These are phyloP conservation scores for Herpetospermum pedunculosum DNA, from an alignment of 306 rosid species.

Conservation along the genomic window DNA sequence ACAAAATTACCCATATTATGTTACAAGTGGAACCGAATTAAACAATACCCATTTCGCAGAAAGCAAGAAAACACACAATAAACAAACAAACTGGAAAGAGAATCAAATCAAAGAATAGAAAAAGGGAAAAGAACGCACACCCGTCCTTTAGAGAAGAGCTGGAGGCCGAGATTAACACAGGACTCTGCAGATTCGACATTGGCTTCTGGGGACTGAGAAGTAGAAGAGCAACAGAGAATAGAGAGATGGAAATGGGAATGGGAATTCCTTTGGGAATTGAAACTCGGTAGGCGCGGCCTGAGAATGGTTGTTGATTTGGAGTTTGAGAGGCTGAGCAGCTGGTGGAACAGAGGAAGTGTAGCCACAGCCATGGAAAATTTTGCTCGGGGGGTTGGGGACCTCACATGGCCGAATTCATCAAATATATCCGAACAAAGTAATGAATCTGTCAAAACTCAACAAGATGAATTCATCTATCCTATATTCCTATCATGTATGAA, in stretches of 20 bases:
- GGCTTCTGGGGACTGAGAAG: slow-evolving; percentile 63
- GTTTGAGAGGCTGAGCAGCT: slow-evolving; percentile 36
- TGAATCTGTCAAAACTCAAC: background rate
- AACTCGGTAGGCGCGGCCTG: slow-evolving; percentile 23
- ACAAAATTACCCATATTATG: background rate
- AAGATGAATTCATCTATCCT: too few species aligned
- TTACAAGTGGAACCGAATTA: background rate
- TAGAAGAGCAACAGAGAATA: slow-evolving; percentile 38
- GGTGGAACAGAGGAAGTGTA: slow-evolving; percentile 38
- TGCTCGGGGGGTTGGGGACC: background rate
- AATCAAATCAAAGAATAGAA: background rate
- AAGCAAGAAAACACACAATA: background rate
- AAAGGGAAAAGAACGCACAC: slow-evolving; percentile 20
- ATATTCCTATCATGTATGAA: too few species aligned
- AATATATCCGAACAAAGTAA: background rate
- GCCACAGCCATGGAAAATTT: slow-evolving; percentile 42
- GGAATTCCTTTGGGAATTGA: slow-evolving; percentile 16
- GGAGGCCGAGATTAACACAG: slow-evolving; percentile 76
- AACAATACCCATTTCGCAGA: background rate
- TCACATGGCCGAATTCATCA: background rate
- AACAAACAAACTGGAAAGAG: background rate
- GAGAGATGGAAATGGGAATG: slow-evolving; percentile 19
- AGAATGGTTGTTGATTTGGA: slow-evolving; percentile 17
- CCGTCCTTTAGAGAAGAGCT: slow-evolving; percentile 89
- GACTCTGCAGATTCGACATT: slow-evolving; percentile 59